Conservation (phyloP, 257 asterid genomes). For the Nicotiana obtusifolia region DNA sequence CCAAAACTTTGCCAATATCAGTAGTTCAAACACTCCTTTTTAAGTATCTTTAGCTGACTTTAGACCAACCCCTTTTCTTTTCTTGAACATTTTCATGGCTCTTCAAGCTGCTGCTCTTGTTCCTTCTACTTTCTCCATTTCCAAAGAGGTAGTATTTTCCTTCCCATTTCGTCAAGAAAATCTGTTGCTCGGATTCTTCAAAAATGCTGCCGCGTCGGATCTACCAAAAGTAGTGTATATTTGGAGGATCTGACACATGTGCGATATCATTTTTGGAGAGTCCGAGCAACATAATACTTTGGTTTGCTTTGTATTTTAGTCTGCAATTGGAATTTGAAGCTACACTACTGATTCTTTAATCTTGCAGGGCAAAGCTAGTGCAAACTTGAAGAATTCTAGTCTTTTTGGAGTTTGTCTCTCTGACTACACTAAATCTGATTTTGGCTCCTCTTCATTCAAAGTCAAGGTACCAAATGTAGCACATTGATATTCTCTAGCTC, state of each 20-base stretch:
- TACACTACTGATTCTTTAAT: background rate
- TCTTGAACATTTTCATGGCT: constrained; percentile 43
- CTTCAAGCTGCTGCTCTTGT: constrained; percentile 65
- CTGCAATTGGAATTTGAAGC: background rate
- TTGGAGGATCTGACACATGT: no score
- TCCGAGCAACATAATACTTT: no score
- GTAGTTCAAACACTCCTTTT: constrained; percentile 4
- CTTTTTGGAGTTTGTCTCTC: constrained; percentile 66
- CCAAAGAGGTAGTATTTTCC: constrained; percentile 55
- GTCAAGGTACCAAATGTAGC: constrained; percentile 33
- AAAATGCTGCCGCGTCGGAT: no score
- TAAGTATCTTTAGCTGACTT: background rate
- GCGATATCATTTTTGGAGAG: no score
- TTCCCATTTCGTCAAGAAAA: background rate
- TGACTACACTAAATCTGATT: constrained; percentile 48
- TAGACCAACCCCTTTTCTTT: background rate
- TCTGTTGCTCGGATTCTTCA: no score
- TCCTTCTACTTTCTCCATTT: constrained; percentile 53
- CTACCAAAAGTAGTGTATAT: no score
- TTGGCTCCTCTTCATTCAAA: constrained; percentile 37
- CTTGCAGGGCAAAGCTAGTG: constrained; percentile 54
- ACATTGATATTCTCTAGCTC: background rate
- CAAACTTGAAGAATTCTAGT: constrained; percentile 50
- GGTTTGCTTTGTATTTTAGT: no score
- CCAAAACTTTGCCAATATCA: constrained; percentile 12